phyloP scores from a whole-genome alignment of 192 early-diverging fungal genomes.

The Pilobolus umbonatus region DNA sequence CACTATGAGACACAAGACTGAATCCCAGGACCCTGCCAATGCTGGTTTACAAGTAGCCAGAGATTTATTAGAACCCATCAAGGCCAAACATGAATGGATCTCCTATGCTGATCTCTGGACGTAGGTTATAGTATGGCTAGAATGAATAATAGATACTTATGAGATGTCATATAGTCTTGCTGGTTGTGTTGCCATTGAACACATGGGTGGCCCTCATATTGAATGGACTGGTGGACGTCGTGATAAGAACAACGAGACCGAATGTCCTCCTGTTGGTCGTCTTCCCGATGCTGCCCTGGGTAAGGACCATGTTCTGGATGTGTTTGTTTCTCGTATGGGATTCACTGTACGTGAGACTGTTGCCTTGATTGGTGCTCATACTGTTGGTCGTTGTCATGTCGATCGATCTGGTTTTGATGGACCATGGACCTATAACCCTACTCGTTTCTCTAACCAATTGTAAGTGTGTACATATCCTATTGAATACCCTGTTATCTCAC shows the following conservation, averaged over 20 bases:
- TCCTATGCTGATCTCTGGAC: constrained; percentile 77
- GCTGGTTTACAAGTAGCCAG: constrained; percentile 49
- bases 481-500: neutral
- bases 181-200: constrained; percentile 63
- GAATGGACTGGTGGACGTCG: constrained; percentile 53
- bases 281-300: constrained; percentile 61
- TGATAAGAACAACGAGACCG: constrained; percentile 46
- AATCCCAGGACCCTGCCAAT: constrained; percentile 64
- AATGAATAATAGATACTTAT: neutral
- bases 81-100: constrained; percentile 55
- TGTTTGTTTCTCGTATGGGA: constrained; percentile 66
- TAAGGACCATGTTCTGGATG: constrained; percentile 48
- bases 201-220: constrained; percentile 64
- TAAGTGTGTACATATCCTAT: constrained; percentile 22
- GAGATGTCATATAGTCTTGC: constrained; percentile 44
- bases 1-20: constrained; percentile 58
- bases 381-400: constrained; percentile 58
- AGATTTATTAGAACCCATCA: constrained; percentile 56
- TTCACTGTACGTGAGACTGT: constrained; percentile 67
- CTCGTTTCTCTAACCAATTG: constrained; percentile 44
- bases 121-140: constrained; percentile 13
- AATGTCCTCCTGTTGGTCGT: constrained; percentile 60
- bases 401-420: constrained; percentile 61
- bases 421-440: constrained; percentile 43
- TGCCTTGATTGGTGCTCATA: constrained; percentile 63